Evolutionary conservation across 805 yeast genomes (phyloP).

Genomic region (Ogataea saltuana): DNA sequence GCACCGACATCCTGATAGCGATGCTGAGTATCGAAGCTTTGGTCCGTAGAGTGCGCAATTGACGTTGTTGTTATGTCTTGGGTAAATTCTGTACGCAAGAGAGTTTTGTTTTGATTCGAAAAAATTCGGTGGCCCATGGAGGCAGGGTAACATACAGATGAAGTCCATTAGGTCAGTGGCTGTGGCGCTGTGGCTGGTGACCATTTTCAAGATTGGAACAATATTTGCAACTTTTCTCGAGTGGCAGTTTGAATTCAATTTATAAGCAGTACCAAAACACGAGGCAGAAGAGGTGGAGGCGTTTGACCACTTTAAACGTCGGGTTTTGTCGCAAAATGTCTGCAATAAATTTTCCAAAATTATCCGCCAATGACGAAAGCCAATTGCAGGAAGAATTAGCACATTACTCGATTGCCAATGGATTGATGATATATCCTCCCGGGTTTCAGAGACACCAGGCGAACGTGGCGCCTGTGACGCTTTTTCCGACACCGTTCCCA

Average conservation of each 20-base stretch:
- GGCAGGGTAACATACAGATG: not conserved
- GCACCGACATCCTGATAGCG: conserved; percentile 27
- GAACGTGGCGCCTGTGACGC: conserved; percentile 82
- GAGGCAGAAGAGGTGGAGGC: no score
- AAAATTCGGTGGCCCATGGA: not conserved
- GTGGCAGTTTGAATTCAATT: no score
- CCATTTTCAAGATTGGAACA: no score
- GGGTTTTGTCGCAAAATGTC: conserved; percentile 2
- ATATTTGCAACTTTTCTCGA: no score
- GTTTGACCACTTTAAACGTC: no score
- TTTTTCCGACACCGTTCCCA: conserved; percentile 91
- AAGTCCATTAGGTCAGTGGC: not conserved
- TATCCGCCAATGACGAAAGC: conserved; percentile 10
- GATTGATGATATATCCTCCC: conserved; percentile 79
- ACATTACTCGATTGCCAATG: conserved; percentile 81
- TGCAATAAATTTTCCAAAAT: conserved; percentile 19
- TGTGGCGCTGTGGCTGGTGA: not conserved
- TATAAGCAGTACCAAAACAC: no score
- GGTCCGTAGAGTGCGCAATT: not conserved
- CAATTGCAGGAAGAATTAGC: conserved; percentile 37
- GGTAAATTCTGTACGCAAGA: no score
- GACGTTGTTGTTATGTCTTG: no score
- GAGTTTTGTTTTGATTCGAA: conserved; percentile 15
- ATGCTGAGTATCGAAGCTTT: not conserved
- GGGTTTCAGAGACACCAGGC: conserved; percentile 45